These are phyloP conservation scores for Pilobolus umbonatus DNA, from an alignment of 192 early-diverging fungal species.

Conservation along the genomic window DNA sequence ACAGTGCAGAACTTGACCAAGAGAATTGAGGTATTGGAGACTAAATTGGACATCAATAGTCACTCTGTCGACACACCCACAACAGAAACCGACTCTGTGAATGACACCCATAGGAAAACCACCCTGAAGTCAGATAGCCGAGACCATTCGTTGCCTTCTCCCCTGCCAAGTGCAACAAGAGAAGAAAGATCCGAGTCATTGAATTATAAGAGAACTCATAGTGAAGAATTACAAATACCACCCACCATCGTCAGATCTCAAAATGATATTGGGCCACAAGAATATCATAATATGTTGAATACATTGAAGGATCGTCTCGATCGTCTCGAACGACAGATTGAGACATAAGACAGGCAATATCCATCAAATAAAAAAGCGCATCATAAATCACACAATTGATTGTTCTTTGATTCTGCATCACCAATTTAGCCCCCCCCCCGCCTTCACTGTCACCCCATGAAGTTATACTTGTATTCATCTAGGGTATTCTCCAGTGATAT, in stretches of 20 bases:
- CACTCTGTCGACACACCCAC: neutral
- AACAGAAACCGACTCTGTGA: neutral
- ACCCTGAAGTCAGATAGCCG: neutral
- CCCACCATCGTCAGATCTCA: constrained; percentile 36
- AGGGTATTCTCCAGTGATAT: no score
- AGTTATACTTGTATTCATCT: no score
- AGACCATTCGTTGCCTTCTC: neutral
- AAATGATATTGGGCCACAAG: constrained; percentile 31
- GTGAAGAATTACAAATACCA: constrained; percentile 13
- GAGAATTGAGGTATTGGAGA: constrained; percentile 16
- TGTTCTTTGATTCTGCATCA: no score
- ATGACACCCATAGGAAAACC: neutral
- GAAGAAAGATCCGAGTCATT: constrained; percentile 4
- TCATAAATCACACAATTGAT: no score
- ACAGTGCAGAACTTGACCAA: constrained; percentile 29
- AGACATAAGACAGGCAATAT: no score
- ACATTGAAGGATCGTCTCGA: constrained; percentile 28
- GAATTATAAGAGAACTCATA: neutral
- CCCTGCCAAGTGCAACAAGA: constrained; percentile 3
- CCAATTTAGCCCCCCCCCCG: no score
- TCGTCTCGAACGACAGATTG: constrained; percentile 28
- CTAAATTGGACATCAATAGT: neutral
- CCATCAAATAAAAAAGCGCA: no score
- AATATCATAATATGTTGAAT: constrained; percentile 27
- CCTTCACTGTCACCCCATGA: no score